These are phyloP conservation scores for Triangularia verruculosa DNA, from an alignment of 2,329 filamentous ascomycete species.

Conservation along the genomic window DNA sequence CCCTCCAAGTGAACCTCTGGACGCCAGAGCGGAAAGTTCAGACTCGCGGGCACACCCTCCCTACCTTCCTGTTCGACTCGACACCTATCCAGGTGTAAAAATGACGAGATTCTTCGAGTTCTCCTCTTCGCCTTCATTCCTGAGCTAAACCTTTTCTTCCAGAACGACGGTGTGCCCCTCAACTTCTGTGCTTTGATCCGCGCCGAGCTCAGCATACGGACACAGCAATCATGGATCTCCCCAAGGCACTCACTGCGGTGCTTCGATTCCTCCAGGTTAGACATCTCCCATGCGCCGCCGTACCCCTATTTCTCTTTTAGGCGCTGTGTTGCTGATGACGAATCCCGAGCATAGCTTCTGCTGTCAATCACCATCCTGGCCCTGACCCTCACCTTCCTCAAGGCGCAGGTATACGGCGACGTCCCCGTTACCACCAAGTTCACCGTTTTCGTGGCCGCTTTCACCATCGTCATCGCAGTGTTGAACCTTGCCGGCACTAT, in stretches of 20 bases:
- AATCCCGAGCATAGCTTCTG: conserved; percentile 15
- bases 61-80: background rate
- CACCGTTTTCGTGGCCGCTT: conserved; percentile 23
- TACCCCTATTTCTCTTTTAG: background rate
- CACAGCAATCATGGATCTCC: background rate
- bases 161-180: background rate
- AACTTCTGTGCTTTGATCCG: background rate
- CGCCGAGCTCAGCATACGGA: background rate
- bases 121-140: background rate
- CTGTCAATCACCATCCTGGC: conserved; percentile 18
- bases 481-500: conserved; percentile 14
- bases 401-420: conserved; percentile 15
- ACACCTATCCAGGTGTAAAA: background rate
- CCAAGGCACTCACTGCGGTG: background rate
- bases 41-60: background rate
- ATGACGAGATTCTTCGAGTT: background rate
- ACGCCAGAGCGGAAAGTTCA: too few relatives aligned
- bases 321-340: background rate
- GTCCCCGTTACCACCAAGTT: conserved; percentile 24
- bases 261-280: conserved; percentile 16
- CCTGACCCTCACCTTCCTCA: conserved; percentile 21
- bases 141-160: background rate
- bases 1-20: background rate
- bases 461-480: conserved; percentile 21
- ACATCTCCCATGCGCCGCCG: background rate